A percentile compares a stretch with the other conserved stretches of the same genome.
phyloP scores from a whole-genome alignment of 2,329 filamentous ascomycete genomes.

The Elsinoe ampelina region DNA sequence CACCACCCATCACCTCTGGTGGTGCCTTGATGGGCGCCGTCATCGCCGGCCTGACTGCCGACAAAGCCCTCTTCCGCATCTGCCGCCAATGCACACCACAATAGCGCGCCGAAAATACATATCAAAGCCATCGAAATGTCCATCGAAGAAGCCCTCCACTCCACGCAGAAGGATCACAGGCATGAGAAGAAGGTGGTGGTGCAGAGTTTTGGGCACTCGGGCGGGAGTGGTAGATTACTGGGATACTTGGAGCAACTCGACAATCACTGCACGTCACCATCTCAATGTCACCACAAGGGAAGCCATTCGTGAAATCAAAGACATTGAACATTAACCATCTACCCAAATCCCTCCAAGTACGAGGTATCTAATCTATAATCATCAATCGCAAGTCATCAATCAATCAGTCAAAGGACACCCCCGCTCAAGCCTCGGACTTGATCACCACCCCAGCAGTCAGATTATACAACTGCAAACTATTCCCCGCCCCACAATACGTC shows the following conservation, averaged over 20 bases:
- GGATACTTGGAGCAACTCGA: too few relatives aligned
- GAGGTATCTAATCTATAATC: too few relatives aligned
- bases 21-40: constrained; percentile 32
- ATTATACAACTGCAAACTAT: constrained; percentile 16
- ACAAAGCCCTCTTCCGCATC: constrained; percentile 28
- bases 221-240: neutral
- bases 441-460: neutral
- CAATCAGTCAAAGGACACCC: neutral
- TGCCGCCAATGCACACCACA: constrained; percentile 22
- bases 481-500: constrained; percentile 25
- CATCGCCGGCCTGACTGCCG: constrained; percentile 29
- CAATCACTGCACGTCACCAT: too few relatives aligned
- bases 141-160: constrained; percentile 25
- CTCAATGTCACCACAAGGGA: neutral
- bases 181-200: constrained; percentile 19
- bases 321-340: neutral
- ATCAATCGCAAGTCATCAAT: neutral
- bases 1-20: constrained; percentile 31
- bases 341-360: too few relatives aligned
- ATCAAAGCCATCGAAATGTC: constrained; percentile 22
- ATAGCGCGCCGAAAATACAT: constrained; percentile 22
- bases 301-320: neutral
- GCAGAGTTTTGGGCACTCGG: constrained; percentile 21
- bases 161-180: constrained; percentile 31
- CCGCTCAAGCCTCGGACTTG: neutral